Conservation (phyloP, 106 monocot species). For the Dendrobium catenatum region DNA sequence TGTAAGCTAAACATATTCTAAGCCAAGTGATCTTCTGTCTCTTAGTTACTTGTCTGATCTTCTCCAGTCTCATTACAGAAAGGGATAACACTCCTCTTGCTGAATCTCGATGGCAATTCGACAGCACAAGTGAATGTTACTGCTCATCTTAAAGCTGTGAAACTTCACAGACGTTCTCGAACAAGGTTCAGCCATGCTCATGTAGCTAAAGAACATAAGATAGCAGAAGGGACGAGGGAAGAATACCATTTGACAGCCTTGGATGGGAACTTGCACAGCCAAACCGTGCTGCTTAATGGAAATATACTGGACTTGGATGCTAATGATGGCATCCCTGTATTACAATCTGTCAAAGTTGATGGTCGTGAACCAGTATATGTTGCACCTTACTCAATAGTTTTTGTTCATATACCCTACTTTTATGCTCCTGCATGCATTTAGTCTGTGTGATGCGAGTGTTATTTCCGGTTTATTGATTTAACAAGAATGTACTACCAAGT, state of each 20-base stretch:
- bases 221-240: slow-evolving; percentile 36
- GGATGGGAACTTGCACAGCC: slow-evolving; percentile 70
- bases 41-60: neutral
- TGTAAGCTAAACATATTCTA: slow-evolving; percentile 28
- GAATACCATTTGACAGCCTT: slow-evolving; percentile 90
- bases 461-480: neutral
- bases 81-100: slow-evolving; percentile 78
- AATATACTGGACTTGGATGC: slow-evolving; percentile 39
- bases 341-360: slow-evolving; percentile 40
- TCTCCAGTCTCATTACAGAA: slow-evolving; percentile 26
- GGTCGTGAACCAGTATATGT: slow-evolving; percentile 48
- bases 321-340: slow-evolving; percentile 41
- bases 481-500: slow-evolving; percentile 12
- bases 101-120: slow-evolving; percentile 71
- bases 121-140: slow-evolving; percentile 42
- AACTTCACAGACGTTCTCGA: slow-evolving; percentile 7
- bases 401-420: slow-evolving; percentile 69
- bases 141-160: neutral
- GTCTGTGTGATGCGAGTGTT: too few relatives aligned
- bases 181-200: slow-evolving; percentile 16
- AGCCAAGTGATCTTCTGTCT: neutral
- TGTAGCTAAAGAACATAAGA: neutral
- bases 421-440: slow-evolving; percentile 43
- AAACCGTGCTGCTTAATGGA: slow-evolving; percentile 77
- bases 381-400: slow-evolving; percentile 72